Evolutionary conservation across 1,139 yeast genomes (phyloP), one percentile per base, ranked within the genome.

Genomic region (Suhomyces maxii): DNA sequence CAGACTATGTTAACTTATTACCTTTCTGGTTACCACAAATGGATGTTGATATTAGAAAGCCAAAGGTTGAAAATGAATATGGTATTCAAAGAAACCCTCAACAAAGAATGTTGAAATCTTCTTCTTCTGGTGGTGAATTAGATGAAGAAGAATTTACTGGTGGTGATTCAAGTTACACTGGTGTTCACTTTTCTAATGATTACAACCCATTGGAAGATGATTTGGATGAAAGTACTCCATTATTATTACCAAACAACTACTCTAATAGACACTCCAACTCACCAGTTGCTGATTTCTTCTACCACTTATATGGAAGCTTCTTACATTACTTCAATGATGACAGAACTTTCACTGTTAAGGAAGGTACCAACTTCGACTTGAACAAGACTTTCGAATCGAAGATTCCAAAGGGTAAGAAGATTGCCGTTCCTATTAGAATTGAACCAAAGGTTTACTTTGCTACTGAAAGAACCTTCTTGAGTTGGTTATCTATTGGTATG

Each of bases 11-110:
- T 38, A 79, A 83, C 46, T 78, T 89, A 54, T 84, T 93, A 59
- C 99, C 99, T 44, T 93, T 89, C 70, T 93, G 99, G 99, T 76
- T 85, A 55, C 97, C 98, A n/a, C 99, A 93, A 70, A 93, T 93
- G 99, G 89, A 83, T 55, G 86, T 86, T 43, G 99, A 93, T 64
- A 93, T 93, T 56, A 84, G 96, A 64, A 93, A 93, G 66, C 97
- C 97, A 32, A 82, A 84, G 52, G 70, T 80, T 35, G 82, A 81
- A 59, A 81, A 79, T 52, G 82, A 80, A 46, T 77, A 78, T 57
- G 95, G 95, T 57, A 76, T 76, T 51, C 65, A 61, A 44, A 67
- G 79, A 57, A 66, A 68, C 46, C 37, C 49, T 31, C 55, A 52
- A 34, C 67, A 64, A 40, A 58, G 62, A 46, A 57, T 55, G 41